A percentile compares a stretch with the other conserved stretches of the same genome.
Evolutionary conservation across 2,329 filamentous ascomycete genomes (phyloP).

Genomic region (Pseudopithomyces maydicus): DNA sequence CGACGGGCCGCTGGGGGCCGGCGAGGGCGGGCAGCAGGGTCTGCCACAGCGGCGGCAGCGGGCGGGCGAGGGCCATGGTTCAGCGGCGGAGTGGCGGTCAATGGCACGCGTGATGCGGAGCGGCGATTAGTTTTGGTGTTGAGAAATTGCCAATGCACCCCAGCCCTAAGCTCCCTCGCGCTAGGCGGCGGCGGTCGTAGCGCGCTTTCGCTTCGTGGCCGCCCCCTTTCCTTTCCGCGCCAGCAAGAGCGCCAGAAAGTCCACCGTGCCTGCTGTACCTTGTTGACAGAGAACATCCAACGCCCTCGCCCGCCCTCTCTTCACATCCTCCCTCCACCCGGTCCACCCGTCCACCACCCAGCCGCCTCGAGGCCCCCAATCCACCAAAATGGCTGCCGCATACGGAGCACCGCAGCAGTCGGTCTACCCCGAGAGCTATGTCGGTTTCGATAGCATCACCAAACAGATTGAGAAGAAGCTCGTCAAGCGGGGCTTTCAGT

Average conservation of each 20-base stretch:
- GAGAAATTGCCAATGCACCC: conserved; percentile 30
- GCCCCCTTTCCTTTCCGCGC: conserved; percentile 51
- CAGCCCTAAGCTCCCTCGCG: conserved; percentile 28
- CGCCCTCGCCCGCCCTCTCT: conserved; percentile 16
- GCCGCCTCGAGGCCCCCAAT: conserved; percentile 29
- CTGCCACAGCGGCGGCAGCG: conserved; percentile 49
- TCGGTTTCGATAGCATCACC: conserved; percentile 99
- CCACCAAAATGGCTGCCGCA: conserved; percentile 65
- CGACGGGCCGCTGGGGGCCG: conserved; percentile 46
- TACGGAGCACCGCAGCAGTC: conserved; percentile 60
- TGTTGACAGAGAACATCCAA: conserved; percentile 31
- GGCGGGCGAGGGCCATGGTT: conserved; percentile 48
- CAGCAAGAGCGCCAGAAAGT: conserved; percentile 45
- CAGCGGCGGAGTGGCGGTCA: not conserved
- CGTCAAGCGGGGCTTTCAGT: conserved; percentile 98
- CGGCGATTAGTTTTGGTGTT: conserved; percentile 28
- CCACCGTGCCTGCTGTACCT: conserved; percentile 38
- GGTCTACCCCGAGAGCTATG: conserved; percentile 92
- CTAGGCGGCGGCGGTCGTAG: conserved; percentile 34
- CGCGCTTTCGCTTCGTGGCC: conserved; percentile 44
- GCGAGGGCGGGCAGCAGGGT: conserved; percentile 60
- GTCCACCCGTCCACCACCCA: conserved; percentile 14
- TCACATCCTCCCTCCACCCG: conserved; percentile 11
- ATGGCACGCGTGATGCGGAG: conserved; percentile 5
- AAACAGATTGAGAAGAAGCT: conserved; percentile 99